Evolutionary conservation across 768 basidiomycete species (phyloP), one percentile per base, ranked within the genome.

Genomic region (Lentinula sp.): DNA sequence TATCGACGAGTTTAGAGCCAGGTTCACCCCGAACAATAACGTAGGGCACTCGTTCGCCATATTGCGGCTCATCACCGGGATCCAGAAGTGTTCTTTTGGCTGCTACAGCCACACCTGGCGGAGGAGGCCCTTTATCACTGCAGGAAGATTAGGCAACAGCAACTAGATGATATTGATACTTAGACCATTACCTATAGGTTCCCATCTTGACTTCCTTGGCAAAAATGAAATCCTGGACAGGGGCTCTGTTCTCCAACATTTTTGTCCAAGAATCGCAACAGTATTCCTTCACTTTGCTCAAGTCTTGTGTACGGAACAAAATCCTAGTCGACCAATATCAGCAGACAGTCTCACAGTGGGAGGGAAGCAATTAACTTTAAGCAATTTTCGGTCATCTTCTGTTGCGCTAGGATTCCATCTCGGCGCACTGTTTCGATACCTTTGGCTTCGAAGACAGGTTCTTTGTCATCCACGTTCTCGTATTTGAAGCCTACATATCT

Each of bases 401-500:
- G 83, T 69, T 94, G 92, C 0, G 95, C 97, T 4, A 85, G 83
- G 34, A 97, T 85, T 9, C 94, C 94, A 68, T 99, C 97, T 61
- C 97, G 79, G 5, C 97, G 83, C 34, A 98, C 91, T 1, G 95
- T 98, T 74, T 99, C 97, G 57, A 99, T 98, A 0, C 97, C 97
- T 70, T 99, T 98, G 5, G 95, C 97, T 66, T 99, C 96, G 66
- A 98, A 97, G 0, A 74, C 77, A 1, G 95, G 92, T 50, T 88
- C 86, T 0, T 61, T 70, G 11, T 97, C 92, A 64, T 94, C 90
- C 0, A 88, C 82, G 57, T 75, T 81, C 72, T 99, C 97, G 64
- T 89, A 98, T 70, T 95, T 96, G 78, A 92, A 97, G 1, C 97
- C 97, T 21, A 98, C 96, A 66, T 99, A 99, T 66, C 96, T 85